These are phyloP conservation scores for Dryadomyces quercus-mongolicae DNA, from an alignment of 2,329 filamentous ascomycete species.

Conservation along the genomic window DNA sequence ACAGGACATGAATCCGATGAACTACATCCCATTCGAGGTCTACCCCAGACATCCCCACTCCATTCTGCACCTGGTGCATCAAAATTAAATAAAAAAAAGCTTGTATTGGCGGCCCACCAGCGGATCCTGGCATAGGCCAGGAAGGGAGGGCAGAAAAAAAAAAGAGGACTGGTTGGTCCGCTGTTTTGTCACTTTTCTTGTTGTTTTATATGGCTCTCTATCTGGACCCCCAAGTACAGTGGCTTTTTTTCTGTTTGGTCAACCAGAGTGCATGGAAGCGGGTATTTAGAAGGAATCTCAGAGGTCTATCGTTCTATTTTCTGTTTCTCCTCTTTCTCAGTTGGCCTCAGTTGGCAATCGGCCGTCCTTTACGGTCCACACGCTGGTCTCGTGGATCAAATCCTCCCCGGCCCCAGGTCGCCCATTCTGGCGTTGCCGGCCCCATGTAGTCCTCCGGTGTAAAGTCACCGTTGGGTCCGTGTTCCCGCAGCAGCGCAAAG, in stretches of 20 bases:
- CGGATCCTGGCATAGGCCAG: not conserved
- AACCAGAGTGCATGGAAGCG: conserved; percentile 8
- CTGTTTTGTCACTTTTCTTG: not conserved
- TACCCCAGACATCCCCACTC: not conserved
- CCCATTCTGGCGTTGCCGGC: conserved; percentile 79
- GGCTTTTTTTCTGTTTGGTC: not conserved
- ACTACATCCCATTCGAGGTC: not conserved
- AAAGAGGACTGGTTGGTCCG: not conserved
- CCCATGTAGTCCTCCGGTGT: conserved; percentile 85
- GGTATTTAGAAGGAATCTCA: conserved; percentile 6
- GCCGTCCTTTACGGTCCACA: conserved; percentile 75
- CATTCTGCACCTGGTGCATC: not conserved
- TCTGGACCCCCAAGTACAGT: not conserved
- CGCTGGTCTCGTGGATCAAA: conserved; percentile 86
- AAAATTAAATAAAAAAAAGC: not conserved
- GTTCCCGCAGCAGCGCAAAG: conserved; percentile 69
- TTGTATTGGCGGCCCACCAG: not conserved
- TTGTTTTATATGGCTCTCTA: not conserved
- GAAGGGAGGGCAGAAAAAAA: not conserved
- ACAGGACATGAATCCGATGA: not conserved
- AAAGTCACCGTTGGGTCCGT: conserved; percentile 55
- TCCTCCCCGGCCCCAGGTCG: conserved; percentile 84
- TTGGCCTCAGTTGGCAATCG: conserved; percentile 26
- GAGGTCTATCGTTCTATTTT: not conserved
- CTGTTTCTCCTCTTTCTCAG: not conserved